Conservation (phyloP, 805 yeast genomes). For the Zygoascus bituminiphila region DNA sequence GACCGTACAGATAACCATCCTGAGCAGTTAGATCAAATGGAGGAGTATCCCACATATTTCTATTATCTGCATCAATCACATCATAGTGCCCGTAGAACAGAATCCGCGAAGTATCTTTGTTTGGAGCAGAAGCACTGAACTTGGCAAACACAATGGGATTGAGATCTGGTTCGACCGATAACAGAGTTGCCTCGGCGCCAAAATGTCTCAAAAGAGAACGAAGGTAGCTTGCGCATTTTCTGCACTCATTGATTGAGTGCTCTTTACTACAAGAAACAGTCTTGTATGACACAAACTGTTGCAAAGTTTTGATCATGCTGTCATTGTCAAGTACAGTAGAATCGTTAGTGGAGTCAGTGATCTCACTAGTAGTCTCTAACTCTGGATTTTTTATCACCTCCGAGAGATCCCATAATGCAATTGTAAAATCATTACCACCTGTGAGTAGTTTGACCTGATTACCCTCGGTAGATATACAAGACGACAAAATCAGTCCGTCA, state of each 20-base stretch:
- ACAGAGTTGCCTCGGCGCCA: conserved; percentile 56
- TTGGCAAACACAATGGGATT: conserved; percentile 80
- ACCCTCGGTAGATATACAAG: conserved; percentile 38
- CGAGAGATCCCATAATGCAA: conserved; percentile 57
- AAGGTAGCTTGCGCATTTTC: conserved; percentile 77
- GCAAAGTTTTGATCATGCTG: conserved; percentile 53
- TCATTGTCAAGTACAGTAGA: conserved; percentile 39
- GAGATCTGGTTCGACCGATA: conserved; percentile 61
- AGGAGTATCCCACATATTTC: conserved; percentile 61
- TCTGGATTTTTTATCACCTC: conserved; percentile 3
- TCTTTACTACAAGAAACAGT: conserved; percentile 73
- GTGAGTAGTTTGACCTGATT: conserved; percentile 38
- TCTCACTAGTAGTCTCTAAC: not conserved
- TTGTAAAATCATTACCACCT: conserved; percentile 65
- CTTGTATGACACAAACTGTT: conserved; percentile 54
- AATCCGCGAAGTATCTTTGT: conserved; percentile 31
- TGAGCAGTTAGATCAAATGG: conserved; percentile 70
- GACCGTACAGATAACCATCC: conserved; percentile 79
- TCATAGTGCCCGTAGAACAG: conserved; percentile 96
- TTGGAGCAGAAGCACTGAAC: conserved; percentile 34
- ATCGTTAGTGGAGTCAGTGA: not conserved
- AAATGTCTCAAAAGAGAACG: conserved; percentile 50
- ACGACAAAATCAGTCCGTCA: conserved; percentile 50
- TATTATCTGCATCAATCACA: conserved; percentile 69
- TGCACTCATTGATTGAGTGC: conserved; percentile 64